Evolutionary conservation across 2,329 filamentous ascomycete species (phyloP), one percentile per base, ranked within the genome.

Genomic region (Nannizziopsis barbatae): DNA sequence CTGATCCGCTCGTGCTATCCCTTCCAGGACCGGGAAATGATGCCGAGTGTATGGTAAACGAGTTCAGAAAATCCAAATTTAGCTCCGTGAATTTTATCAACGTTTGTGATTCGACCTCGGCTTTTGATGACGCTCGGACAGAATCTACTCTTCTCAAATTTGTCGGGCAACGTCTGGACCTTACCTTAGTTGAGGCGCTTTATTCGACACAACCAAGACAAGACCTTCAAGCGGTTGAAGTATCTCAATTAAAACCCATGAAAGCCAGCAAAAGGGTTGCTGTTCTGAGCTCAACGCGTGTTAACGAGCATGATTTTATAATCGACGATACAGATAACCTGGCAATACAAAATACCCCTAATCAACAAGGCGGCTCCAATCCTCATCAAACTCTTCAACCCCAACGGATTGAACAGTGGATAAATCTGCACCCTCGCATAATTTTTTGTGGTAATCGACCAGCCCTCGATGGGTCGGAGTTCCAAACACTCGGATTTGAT

Each of bases 301-400:
- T 50, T 40, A 51, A 50, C 17, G 48, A 55, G 11, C 55, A 57
- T 41, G 55, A 65, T 42, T 68, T 68, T 43, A 50, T 68, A n/a
- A 62, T 67, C 15, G 60, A 67, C 51, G 66, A 68, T 49, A 60
- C 55, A 60, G 60, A 65, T 47, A 63, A 63, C 49, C 20, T 42
- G 8, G 17, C 11, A 12, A 40, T 35, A 18, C 32, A 39, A 10
- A 27, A 44, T 10, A 37, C 9, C 11, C 12, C n/a, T 10, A n/a
- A 14, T 35, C 5, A 15, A 14, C 15, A 22, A 12, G 11, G 17
- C 2, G 10, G 4, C 20, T 35, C 18, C 8, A n/a, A n/a, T n/a
- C 12, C 10, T 11, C 37, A 15, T 31, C 14, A 17, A 45, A 15
- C 17, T 36, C 17, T 27, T n/a, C 18, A 8, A 9, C 36, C 35